A percentile compares a stretch with the other conserved stretches of the same genome.
phyloP scores from a whole-genome alignment of 306 rosid species.

The Trifolium subterraneum region DNA sequence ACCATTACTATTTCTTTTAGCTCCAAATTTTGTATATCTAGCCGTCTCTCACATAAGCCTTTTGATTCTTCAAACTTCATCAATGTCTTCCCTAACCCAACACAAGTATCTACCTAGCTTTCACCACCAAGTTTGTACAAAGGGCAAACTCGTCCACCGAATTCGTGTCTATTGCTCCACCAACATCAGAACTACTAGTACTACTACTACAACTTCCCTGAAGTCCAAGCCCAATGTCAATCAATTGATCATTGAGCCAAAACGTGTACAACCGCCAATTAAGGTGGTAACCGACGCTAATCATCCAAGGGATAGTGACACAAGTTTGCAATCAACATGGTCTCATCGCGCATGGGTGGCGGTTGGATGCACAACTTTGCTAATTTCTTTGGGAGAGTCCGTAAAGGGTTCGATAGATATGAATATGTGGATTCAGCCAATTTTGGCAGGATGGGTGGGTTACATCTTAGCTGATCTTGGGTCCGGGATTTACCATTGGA shows the following conservation, averaged over 20 bases:
- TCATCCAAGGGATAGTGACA: constrained; percentile 53
- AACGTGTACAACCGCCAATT: background rate
- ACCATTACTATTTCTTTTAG: constrained; percentile 40
- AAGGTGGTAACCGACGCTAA: constrained; percentile 1
- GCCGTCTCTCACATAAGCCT: background rate
- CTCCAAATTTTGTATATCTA: background rate
- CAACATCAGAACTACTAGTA: constrained; percentile 41
- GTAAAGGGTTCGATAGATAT: constrained; percentile 39
- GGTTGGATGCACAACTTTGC: constrained; percentile 48
- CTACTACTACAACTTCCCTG: constrained; percentile 42
- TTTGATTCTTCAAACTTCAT: constrained; percentile 36
- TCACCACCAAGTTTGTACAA: constrained; percentile 33
- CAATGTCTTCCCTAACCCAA: constrained; percentile 73
- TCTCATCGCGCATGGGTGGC: constrained; percentile 86
- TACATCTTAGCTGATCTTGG: constrained; percentile 83
- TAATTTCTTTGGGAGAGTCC: constrained; percentile 51
- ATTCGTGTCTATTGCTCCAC: constrained; percentile 44
- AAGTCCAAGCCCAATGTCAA: constrained; percentile 37
- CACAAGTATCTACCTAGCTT: constrained; percentile 49
- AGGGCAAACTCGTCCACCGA: constrained; percentile 2
- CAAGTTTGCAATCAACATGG: constrained; percentile 73
- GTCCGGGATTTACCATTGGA: constrained; percentile 94
- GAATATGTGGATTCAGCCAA: constrained; percentile 46
- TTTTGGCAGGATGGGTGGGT: constrained; percentile 55
- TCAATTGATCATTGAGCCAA: constrained; percentile 44